phyloP scores from a whole-genome alignment of 1,139 yeast genomes.

The Keqinozyma sinolaborantium region DNA sequence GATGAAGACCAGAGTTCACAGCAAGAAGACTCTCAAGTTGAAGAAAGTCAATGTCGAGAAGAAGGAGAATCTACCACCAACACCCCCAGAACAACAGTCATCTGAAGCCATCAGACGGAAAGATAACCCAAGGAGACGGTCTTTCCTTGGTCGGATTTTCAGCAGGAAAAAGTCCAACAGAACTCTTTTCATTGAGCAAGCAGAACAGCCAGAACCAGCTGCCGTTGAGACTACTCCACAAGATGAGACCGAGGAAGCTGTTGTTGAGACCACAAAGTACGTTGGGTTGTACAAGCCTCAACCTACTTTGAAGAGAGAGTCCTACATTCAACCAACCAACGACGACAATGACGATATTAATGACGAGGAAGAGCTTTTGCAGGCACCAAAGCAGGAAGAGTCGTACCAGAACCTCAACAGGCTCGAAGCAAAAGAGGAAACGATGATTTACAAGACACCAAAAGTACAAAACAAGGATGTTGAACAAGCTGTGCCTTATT shows the following conservation, averaged over 20 bases:
- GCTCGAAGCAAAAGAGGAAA: not conserved
- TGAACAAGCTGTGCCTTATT: too few relatives aligned
- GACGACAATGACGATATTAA: not conserved
- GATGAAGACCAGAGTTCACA: slow-evolving; percentile 9
- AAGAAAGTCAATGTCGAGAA: not conserved
- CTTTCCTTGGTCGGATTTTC: slow-evolving; percentile 18
- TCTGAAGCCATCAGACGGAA: too few relatives aligned
- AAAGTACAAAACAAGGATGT: too few relatives aligned
- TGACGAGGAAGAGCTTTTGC: not conserved
- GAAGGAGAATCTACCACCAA: slow-evolving; percentile 3
- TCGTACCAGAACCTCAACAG: not conserved
- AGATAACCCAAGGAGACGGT: slow-evolving; percentile 9
- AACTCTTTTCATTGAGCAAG: slow-evolving; percentile 3
- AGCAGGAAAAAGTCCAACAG: slow-evolving; percentile 9
- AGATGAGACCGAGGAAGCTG: not conserved
- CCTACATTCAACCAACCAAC: not conserved
- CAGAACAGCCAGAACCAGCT: not conserved
- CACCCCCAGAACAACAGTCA: not conserved
- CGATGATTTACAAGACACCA: too few relatives aligned
- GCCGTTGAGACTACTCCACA: too few relatives aligned
- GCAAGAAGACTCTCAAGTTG: not conserved
- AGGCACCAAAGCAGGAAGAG: not conserved
- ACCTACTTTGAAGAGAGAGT: slow-evolving; percentile 2
- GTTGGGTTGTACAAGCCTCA: slow-evolving; percentile 3
- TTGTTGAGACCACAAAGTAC: slow-evolving; percentile 3